Conservation (phyloP, 1,284 basidiomycete species). For the Peniophora sp. region DNA sequence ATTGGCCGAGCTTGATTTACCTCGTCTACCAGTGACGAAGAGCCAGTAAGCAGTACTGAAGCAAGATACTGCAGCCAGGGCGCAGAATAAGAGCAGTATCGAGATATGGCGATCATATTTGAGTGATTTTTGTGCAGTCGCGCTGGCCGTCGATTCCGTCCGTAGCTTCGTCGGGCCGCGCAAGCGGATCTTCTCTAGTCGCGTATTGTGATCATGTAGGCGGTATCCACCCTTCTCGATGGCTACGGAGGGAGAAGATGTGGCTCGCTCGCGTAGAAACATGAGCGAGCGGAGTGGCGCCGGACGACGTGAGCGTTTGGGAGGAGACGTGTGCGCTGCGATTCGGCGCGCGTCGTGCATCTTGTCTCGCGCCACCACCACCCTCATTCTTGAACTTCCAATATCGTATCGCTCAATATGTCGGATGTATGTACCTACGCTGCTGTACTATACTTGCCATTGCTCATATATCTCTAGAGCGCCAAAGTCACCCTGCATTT, state of each 20-base stretch:
- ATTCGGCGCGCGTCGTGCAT: too few relatives aligned
- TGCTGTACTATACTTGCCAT: background rate
- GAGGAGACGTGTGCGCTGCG: too few relatives aligned
- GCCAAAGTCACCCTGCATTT: slow-evolving; percentile 72
- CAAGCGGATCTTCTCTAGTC: background rate
- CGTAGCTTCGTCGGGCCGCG: background rate
- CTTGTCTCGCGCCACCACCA: background rate
- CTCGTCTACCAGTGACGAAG: background rate
- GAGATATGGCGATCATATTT: background rate
- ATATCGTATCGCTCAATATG: too few relatives aligned
- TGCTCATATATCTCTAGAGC: background rate
- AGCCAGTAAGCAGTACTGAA: background rate
- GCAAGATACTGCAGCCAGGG: background rate
- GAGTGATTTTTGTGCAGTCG: background rate
- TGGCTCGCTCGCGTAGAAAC: background rate
- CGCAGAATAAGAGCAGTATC: background rate
- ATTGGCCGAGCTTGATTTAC: too few relatives aligned
- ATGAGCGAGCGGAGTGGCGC: too few relatives aligned
- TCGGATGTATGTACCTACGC: background rate
- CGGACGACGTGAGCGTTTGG: too few relatives aligned
- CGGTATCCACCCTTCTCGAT: background rate
- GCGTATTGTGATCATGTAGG: background rate
- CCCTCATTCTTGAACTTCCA: too few relatives aligned
- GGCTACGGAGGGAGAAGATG: background rate
- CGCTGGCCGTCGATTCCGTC: background rate